phyloP scores from a whole-genome alignment of 768 basidiomycete genomes.

The Boletus reticulatus region DNA sequence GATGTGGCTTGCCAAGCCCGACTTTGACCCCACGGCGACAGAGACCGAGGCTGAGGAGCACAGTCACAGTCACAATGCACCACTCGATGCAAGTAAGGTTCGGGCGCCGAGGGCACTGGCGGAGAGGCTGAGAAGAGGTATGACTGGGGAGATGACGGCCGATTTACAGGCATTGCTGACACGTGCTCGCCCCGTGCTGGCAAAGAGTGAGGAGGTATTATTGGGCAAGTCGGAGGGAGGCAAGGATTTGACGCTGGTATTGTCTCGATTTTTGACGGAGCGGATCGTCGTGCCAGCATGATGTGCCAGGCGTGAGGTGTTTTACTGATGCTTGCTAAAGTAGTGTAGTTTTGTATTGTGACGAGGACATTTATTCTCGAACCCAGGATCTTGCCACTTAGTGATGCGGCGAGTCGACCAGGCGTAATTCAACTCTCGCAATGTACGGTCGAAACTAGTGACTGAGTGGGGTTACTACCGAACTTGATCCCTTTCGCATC shows the following conservation, averaged over 20 bases:
- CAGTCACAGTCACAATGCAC: slow-evolving; percentile 6
- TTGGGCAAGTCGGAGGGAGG: slow-evolving; percentile 37
- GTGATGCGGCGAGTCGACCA: too few relatives aligned
- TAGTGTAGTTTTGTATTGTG: slow-evolving; percentile 10
- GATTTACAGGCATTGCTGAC: slow-evolving; percentile 67
- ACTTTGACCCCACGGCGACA: slow-evolving; percentile 46
- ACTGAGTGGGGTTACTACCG: too few relatives aligned
- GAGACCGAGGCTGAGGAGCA: slow-evolving; percentile 49
- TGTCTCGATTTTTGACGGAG: slow-evolving; percentile 64
- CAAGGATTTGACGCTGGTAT: slow-evolving; percentile 58
- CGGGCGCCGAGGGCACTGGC: slow-evolving; percentile 50
- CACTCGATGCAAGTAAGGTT: slow-evolving; percentile 33
- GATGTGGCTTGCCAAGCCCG: slow-evolving; percentile 75
- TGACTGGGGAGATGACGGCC: slow-evolving; percentile 77
- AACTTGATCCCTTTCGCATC: too few relatives aligned
- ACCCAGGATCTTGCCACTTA: too few relatives aligned
- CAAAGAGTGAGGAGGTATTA: slow-evolving; percentile 52
- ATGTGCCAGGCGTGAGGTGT: neutral
- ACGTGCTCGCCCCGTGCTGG: slow-evolving; percentile 62
- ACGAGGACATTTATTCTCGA: too few relatives aligned
- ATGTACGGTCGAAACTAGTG: too few relatives aligned
- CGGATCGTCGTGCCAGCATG: slow-evolving; percentile 46
- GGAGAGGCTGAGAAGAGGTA: slow-evolving; percentile 66
- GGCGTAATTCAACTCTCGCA: too few relatives aligned
- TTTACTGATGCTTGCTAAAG: neutral